These are phyloP conservation scores for Metarhizium guizhouense DNA, from an alignment of 2,329 filamentous ascomycete species.

Conservation along the genomic window DNA sequence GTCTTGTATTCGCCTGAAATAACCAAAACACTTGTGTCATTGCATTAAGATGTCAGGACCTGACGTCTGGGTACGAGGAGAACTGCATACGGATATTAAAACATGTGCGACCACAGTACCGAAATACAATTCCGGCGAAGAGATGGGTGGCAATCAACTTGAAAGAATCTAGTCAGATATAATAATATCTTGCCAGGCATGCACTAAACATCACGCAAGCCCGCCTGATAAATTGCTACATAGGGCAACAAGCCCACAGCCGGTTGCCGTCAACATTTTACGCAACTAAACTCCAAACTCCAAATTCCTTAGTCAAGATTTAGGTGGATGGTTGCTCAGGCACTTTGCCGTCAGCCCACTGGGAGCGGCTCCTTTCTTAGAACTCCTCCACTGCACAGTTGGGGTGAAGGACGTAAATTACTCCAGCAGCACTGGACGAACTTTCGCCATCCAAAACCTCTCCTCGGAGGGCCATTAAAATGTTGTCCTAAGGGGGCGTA, in stretches of 20 bases:
- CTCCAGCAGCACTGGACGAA: conserved; percentile 26
- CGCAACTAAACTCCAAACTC: background rate
- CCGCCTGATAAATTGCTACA: no score
- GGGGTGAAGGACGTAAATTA: conserved; percentile 85
- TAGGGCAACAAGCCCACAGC: no score
- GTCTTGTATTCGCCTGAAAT: no score
- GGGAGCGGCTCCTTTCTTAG: conserved; percentile 15
- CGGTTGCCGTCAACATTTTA: background rate
- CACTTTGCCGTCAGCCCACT: background rate
- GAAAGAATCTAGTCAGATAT: background rate
- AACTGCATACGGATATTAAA: no score
- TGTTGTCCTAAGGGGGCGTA: conserved; percentile 62
- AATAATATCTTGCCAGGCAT: background rate
- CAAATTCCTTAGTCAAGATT: background rate
- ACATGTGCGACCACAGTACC: no score
- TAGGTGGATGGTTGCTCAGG: background rate
- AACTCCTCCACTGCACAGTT: conserved; percentile 76
- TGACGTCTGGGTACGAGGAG: no score
- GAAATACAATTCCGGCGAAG: background rate
- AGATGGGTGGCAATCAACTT: background rate
- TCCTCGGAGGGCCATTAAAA: conserved; percentile 70
- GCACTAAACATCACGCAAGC: background rate
- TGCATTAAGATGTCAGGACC: no score
- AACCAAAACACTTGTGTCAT: no score
- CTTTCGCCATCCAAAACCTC: conserved; percentile 45